phyloP scores from a whole-genome alignment of 306 rosid species.

The Medicago ruthenica region DNA sequence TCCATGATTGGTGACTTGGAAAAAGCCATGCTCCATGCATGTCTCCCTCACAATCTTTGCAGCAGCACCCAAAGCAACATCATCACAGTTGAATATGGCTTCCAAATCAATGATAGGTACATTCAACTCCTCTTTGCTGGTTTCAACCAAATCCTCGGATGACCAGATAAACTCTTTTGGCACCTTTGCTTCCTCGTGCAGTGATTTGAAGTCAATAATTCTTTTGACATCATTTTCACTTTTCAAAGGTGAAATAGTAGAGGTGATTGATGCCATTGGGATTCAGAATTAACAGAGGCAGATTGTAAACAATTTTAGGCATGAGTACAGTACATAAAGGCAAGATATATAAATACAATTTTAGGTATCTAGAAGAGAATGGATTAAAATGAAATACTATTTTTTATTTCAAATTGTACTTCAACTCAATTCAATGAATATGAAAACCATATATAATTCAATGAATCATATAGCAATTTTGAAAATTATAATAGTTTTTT shows the following conservation, averaged over 20 bases:
- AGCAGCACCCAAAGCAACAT: constrained; percentile 40
- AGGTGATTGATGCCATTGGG: constrained; percentile 42
- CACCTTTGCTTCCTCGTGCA: constrained; percentile 42
- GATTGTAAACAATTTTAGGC: background rate
- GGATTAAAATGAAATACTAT: background rate
- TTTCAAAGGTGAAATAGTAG: constrained; percentile 15
- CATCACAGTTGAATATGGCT: constrained; percentile 46
- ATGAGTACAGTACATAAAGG: background rate
- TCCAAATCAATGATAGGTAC: constrained; percentile 60
- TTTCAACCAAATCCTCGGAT: constrained; percentile 36
- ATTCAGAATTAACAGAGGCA: background rate
- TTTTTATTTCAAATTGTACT: background rate
- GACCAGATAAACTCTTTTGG: constrained; percentile 68
- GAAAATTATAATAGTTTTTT: background rate
- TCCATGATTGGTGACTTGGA: constrained; percentile 72
- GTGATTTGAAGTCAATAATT: constrained; percentile 41
- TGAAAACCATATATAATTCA: background rate
- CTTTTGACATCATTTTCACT: constrained; percentile 34
- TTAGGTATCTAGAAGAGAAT: background rate
- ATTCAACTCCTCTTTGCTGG: constrained; percentile 49
- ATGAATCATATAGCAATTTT: background rate
- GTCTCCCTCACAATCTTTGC: constrained; percentile 55
- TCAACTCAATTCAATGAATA: background rate
- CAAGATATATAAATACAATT: background rate
- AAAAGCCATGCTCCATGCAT: constrained; percentile 69